Evolutionary conservation across 371 early-diverging fungal genomes (phyloP).

Genomic region (Rhizomucor miehei): DNA sequence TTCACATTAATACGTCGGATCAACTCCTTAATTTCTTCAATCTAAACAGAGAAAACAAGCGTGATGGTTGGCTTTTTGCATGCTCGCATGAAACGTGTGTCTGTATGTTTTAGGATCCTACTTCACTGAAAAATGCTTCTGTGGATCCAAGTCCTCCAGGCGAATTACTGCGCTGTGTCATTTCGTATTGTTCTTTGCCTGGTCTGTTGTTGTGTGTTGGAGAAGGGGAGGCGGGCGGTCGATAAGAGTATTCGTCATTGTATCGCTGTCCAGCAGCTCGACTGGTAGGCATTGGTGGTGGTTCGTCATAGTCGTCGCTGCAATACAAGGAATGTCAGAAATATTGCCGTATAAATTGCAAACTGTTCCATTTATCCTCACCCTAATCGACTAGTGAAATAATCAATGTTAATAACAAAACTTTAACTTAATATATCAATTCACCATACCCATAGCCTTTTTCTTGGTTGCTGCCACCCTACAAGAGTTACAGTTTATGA

Average conservation of each 20-base stretch:
- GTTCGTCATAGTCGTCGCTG: slow-evolving; percentile 41
- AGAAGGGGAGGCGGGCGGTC: slow-evolving; percentile 41
- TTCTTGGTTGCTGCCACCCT: slow-evolving; percentile 30
- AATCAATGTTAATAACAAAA: neutral
- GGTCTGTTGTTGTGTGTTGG: slow-evolving; percentile 30
- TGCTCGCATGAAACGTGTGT: no score
- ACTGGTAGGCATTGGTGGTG: slow-evolving; percentile 36
- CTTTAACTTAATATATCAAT: neutral
- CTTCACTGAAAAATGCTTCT: slow-evolving; percentile 49
- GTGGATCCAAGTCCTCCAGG: slow-evolving; percentile 27
- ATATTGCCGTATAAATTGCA: no score
- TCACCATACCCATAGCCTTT: slow-evolving; percentile 46
- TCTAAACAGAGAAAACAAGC: slow-evolving; percentile 29
- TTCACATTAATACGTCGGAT: slow-evolving; percentile 59
- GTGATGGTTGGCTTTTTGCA: no score
- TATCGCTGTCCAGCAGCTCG: slow-evolving; percentile 23
- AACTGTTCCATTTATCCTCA: slow-evolving; percentile 6
- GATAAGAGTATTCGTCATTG: slow-evolving; percentile 27
- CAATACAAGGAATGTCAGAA: neutral
- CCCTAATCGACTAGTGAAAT: slow-evolving; percentile 33
- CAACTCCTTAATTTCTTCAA: slow-evolving; percentile 68
- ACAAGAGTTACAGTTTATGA: neutral
- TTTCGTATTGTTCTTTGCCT: slow-evolving; percentile 44
- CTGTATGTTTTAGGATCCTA: slow-evolving; percentile 7
- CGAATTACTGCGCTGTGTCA: slow-evolving; percentile 22